These are phyloP conservation scores for Colletotrichum scovillei DNA, from an alignment of 2,329 filamentous ascomycete species.

Conservation along the genomic window DNA sequence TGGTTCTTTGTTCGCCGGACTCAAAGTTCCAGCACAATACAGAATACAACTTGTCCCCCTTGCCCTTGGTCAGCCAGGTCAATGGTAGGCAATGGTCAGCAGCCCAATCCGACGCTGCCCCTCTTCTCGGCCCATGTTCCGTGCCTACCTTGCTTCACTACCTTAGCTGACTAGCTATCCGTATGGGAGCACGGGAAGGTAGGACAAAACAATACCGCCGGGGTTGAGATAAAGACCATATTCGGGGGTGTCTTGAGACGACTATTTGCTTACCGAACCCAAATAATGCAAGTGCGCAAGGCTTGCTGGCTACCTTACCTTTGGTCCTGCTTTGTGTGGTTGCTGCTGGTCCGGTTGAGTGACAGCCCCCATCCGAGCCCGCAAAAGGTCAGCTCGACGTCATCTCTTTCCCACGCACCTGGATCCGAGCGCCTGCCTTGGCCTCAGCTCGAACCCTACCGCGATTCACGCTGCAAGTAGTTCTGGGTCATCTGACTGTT, in stretches of 20 bases:
- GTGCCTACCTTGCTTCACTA: not conserved
- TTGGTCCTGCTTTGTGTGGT: too few species aligned
- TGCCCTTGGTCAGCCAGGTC: too few species aligned
- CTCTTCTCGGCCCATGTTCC: not conserved
- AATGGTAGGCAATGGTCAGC: not conserved
- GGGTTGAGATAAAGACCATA: not conserved
- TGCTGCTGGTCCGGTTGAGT: not conserved
- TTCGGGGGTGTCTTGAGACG: not conserved
- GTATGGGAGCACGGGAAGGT: too few species aligned
- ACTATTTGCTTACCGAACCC: constrained; percentile 9
- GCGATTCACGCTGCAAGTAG: not conserved
- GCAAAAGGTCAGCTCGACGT: not conserved
- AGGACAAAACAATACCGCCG: not conserved
- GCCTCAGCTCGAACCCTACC: not conserved
- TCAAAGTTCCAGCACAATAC: not conserved
- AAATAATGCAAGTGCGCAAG: constrained; percentile 5
- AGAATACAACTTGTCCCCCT: not conserved
- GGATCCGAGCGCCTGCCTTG: not conserved
- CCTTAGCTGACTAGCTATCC: too few species aligned
- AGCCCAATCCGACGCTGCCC: not conserved
- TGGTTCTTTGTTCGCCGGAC: not conserved
- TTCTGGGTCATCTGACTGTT: not conserved
- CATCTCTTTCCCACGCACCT: not conserved
- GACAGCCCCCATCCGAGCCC: not conserved
- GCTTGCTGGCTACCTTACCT: not conserved